Evolutionary conservation across 2,329 filamentous ascomycete genomes (phyloP).

Genomic region (Rhinocladiella mackenziei): DNA sequence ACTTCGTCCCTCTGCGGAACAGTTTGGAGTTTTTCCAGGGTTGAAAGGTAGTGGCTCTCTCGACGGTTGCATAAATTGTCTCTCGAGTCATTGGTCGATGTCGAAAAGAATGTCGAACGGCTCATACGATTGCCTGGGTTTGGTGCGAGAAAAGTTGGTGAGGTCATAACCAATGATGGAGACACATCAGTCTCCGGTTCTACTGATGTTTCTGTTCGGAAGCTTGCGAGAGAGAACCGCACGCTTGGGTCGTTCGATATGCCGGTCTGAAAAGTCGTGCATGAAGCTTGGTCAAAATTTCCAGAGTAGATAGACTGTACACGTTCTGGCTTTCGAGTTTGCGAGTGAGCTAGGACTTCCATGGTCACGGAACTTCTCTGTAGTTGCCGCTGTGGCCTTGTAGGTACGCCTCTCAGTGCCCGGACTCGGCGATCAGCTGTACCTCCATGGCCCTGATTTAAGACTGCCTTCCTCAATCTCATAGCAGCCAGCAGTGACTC

Average conservation of each 20-base stretch:
- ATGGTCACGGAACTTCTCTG: not conserved
- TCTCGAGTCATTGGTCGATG: slow-evolving; percentile 15
- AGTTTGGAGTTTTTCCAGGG: slow-evolving; percentile 23
- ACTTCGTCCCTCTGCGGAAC: slow-evolving; percentile 24
- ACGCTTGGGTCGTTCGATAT: slow-evolving; percentile 17
- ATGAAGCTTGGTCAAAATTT: slow-evolving; percentile 21
- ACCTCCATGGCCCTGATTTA: slow-evolving; percentile 33
- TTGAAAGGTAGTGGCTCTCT: slow-evolving; percentile 19
- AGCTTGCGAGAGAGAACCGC: slow-evolving; percentile 26
- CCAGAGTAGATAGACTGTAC: slow-evolving; percentile 4
- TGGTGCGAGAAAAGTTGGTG: slow-evolving; percentile 7
- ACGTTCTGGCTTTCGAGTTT: slow-evolving; percentile 1
- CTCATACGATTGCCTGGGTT: slow-evolving; percentile 12
- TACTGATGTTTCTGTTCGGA: slow-evolving; percentile 18
- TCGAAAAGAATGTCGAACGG: slow-evolving; percentile 23
- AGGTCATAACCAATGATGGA: slow-evolving; percentile 6
- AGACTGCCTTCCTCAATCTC: slow-evolving; percentile 46
- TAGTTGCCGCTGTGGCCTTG: slow-evolving; percentile 1
- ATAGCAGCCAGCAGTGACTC: slow-evolving; percentile 50
- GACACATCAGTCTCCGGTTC: slow-evolving; percentile 15
- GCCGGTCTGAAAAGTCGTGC: slow-evolving; percentile 28
- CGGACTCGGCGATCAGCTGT: slow-evolving; percentile 35
- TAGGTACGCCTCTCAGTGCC: slow-evolving; percentile 3
- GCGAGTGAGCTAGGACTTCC: slow-evolving; percentile 5
- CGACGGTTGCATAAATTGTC: slow-evolving; percentile 15